These are phyloP conservation scores for Termitomyces bulborhizus DNA, from an alignment of 768 basidiomycete species.

Conservation along the genomic window DNA sequence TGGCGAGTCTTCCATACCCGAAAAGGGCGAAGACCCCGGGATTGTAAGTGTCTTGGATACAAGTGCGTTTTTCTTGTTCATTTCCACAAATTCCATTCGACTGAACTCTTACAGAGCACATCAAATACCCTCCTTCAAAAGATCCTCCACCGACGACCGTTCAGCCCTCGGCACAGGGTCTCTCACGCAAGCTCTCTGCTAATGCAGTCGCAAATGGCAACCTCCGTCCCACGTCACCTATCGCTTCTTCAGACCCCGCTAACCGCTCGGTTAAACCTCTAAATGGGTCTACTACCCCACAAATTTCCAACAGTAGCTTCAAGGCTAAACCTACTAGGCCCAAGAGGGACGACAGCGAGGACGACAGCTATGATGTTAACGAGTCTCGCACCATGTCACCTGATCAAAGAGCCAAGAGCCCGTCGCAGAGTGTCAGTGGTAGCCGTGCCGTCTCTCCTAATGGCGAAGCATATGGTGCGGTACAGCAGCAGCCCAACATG, in stretches of 20 bases:
- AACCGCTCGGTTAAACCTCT: slow-evolving; percentile 38
- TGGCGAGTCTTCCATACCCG: slow-evolving; percentile 79
- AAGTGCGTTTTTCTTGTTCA: slow-evolving; percentile 46
- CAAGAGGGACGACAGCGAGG: slow-evolving; percentile 42
- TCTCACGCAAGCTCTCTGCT: slow-evolving; percentile 40
- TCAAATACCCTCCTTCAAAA: slow-evolving; percentile 19
- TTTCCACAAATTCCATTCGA: not conserved
- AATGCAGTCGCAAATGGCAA: slow-evolving; percentile 25
- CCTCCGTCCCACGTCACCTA: slow-evolving; percentile 66
- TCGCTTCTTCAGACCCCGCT: slow-evolving; percentile 43
- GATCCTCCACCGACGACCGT: slow-evolving; percentile 15
- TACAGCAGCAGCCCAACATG: slow-evolving; percentile 39
- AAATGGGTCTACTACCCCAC: slow-evolving; percentile 35
- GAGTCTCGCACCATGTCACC: slow-evolving; percentile 58
- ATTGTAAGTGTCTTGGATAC: slow-evolving; percentile 93
- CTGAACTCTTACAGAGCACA: slow-evolving; percentile 17
- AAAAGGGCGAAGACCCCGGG: slow-evolving; percentile 71
- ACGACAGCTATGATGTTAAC: slow-evolving; percentile 47
- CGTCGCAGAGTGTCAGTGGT: slow-evolving; percentile 36
- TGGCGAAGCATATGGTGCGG: slow-evolving; percentile 18
- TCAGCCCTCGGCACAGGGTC: slow-evolving; percentile 8
- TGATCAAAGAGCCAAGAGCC: slow-evolving; percentile 51
- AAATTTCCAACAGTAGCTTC: slow-evolving; percentile 27
- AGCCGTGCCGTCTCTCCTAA: slow-evolving; percentile 60
- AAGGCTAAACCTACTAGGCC: slow-evolving; percentile 54